Base-by-base conservation (phyloP, 306 rosid genomes). In the Citrullus mucosospermus region DNA sequence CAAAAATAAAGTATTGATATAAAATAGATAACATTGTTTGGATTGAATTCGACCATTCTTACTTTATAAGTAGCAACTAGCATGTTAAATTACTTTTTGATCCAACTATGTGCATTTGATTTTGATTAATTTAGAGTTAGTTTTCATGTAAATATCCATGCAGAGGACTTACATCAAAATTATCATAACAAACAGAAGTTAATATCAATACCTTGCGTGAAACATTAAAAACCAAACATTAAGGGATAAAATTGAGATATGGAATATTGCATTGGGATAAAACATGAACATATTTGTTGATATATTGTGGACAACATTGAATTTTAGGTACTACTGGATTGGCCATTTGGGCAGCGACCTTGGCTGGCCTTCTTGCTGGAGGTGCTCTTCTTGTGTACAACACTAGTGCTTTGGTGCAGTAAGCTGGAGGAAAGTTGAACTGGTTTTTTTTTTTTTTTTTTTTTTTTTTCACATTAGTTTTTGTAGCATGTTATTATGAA, bases 341-440 rank as follows among this genome's bases (percentile, higher is more conserved):
- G 92, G 93, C 97, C 78, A 96, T 92, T 59, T 96, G 99, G 99
- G 99, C 99, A 13, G 97, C 83, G 8, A 96, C 99, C 55, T 88
- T 96, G 32, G 54, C 80, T 68, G 99, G 96, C 30, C 84, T 96
- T 81, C 96, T 96, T 10, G 97, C 91, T 57, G 99, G 98, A 0
- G 98, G 98, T 68, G 98, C 87, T 9, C 99, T 96, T 74, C 99
- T 96, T 82, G 99, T 96, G 73, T 96, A 88, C 98, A 96, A 85
- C 93, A 96, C 99, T 43, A 91, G 99, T 84, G 99, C 98, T 73
- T 83, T 96, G 91, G 80, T 71, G 46, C 96, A 92, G 91, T 96
- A 91, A 82, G 78, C 6, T 32, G 30, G 62, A 51, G 20, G 22
- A 16, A 51, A 7, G 36, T 73, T 34, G 3, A 17, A 22, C n/a